phyloP scores from a whole-genome alignment of 352 stramenopile species.

The Globisporangium cederbergense region DNA sequence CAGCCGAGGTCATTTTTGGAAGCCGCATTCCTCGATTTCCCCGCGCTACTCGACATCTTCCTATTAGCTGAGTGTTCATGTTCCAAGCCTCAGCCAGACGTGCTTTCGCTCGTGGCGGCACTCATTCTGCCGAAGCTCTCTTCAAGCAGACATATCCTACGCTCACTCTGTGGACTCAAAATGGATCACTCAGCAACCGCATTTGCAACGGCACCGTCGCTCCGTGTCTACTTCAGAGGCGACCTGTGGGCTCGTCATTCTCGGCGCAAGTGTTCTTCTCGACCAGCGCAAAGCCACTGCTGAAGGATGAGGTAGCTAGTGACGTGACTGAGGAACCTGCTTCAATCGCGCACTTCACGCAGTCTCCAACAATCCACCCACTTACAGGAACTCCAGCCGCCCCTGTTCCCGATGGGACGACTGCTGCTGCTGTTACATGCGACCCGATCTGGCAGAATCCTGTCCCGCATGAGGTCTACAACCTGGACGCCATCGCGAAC shows the following conservation, averaged over 20 bases:
- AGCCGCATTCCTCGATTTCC: no score
- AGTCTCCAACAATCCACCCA: background rate
- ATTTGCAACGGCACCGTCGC: background rate
- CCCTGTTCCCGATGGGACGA: background rate
- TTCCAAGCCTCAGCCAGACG: no score
- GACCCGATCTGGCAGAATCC: background rate
- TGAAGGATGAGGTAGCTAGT: background rate
- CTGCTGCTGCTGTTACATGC: background rate
- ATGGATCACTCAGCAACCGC: no score
- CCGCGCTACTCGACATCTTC: no score
- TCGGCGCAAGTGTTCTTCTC: background rate
- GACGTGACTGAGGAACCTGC: background rate
- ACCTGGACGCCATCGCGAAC: background rate
- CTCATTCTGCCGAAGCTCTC: no score
- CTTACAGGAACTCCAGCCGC: background rate
- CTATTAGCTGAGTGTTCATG: no score
- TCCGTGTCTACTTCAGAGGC: background rate
- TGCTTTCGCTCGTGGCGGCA: no score
- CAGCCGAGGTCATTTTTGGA: no score
- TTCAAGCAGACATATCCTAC: no score
- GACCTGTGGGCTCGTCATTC: background rate
- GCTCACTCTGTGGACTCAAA: no score
- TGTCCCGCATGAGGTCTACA: background rate
- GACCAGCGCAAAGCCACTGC: background rate
- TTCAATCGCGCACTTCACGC: background rate